phyloP scores from a whole-genome alignment of 139 green algal species.

The Prasinococcaceae sp. region DNA sequence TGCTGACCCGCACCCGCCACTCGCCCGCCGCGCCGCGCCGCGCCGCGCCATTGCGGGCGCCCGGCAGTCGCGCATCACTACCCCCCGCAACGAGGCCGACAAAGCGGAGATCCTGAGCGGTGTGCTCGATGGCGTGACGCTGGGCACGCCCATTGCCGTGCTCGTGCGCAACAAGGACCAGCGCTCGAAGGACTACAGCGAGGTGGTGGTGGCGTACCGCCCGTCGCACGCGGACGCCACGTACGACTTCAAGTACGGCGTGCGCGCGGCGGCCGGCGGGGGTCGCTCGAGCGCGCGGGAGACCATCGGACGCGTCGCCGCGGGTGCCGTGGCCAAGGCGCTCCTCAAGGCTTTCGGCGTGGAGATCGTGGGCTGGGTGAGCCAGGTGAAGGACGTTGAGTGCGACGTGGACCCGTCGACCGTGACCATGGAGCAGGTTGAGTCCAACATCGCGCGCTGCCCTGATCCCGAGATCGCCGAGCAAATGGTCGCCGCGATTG shows the following conservation, averaged over 20 bases:
- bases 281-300: constrained; percentile 84
- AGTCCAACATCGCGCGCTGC: constrained; percentile 91
- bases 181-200: constrained; percentile 56
- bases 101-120: constrained; percentile 80
- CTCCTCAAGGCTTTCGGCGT: constrained; percentile 39
- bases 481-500: constrained; percentile 85
- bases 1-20: no score
- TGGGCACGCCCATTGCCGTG: constrained; percentile 85
- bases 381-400: neutral
- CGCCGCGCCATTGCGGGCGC: no score
- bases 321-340: constrained; percentile 94
- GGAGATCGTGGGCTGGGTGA: neutral
- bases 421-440: constrained; percentile 76
- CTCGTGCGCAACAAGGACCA: constrained; percentile 96
- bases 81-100: constrained; percentile 87
- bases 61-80: constrained; percentile 90
- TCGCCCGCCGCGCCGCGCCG: no score
- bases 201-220: constrained; percentile 68
- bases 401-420: constrained; percentile 31
- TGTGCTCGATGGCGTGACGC: constrained; percentile 47
- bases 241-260: constrained; percentile 99
- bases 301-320: constrained; percentile 92
- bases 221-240: constrained; percentile 93
- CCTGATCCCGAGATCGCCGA: constrained; percentile 67
- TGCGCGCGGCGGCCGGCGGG: constrained; percentile 73